phyloP scores from a whole-genome alignment of 2,329 filamentous ascomycete genomes.

The Cladosporium halotolerans region DNA sequence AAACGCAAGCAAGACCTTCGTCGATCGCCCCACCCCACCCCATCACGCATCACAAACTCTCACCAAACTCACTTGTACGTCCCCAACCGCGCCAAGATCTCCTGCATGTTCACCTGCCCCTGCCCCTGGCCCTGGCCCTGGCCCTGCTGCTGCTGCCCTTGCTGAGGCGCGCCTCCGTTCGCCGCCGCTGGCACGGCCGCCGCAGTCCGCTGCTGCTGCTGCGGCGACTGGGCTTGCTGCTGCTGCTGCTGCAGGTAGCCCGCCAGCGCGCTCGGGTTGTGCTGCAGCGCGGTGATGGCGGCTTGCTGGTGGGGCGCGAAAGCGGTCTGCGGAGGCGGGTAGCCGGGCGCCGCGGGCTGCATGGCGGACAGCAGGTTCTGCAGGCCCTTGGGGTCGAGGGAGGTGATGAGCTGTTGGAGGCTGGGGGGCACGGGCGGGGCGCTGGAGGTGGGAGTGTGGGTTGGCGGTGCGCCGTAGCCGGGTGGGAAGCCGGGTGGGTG shows the following conservation, averaged over 20 bases:
- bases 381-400: conserved; percentile 62
- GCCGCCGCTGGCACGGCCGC: background rate
- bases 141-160: no score
- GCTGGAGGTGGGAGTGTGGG: conserved; percentile 2
- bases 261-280: conserved; percentile 23
- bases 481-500: conserved; percentile 17
- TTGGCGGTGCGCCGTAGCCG: conserved; percentile 15
- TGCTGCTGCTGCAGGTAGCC: conserved; percentile 27
- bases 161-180: background rate
- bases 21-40: no score
- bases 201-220: conserved; percentile 18
- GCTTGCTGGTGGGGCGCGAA: conserved; percentile 25
- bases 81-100: conserved; percentile 68
- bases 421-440: conserved; percentile 34
- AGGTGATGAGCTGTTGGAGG: conserved; percentile 59
- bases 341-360: conserved; percentile 22
- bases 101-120: conserved; percentile 51
- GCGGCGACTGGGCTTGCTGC: conserved; percentile 23
- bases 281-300: conserved; percentile 25
- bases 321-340: conserved; percentile 21
- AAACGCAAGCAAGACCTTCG: no score
- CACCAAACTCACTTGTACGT: conserved; percentile 24
- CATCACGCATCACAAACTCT: background rate
- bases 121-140: background rate
- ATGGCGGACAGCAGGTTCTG: conserved; percentile 63